A percentile compares a stretch with the other conserved stretches of the same genome.
phyloP scores from a whole-genome alignment of 148 eudicot genomes.

The Vaccinium macrocarpon region DNA sequence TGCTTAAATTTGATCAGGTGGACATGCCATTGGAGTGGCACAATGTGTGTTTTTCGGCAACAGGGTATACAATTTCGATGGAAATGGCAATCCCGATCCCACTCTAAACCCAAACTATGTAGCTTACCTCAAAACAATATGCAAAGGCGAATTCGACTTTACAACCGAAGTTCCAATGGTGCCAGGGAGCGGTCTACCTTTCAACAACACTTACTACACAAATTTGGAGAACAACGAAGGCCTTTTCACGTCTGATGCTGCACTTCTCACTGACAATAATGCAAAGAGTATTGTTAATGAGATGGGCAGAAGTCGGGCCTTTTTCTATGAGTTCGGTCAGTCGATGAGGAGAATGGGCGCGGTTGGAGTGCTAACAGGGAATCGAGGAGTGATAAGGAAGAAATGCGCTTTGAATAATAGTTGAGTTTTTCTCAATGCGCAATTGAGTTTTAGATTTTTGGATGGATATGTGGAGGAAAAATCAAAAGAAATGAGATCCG shows the following conservation, averaged over 20 bases:
- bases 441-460: no score
- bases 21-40: not conserved
- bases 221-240: conserved; percentile 27
- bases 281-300: not conserved
- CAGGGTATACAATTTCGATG: not conserved
- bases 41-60: not conserved
- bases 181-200: conserved; percentile 26
- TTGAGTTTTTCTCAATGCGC: no score
- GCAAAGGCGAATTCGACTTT: not conserved
- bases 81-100: not conserved
- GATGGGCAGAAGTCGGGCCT: not conserved
- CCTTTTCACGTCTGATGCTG: conserved; percentile 46
- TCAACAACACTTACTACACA: conserved; percentile 34
- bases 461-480: no score
- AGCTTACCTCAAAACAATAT: not conserved
- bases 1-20: not conserved
- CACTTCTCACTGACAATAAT: conserved; percentile 21
- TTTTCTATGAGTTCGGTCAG: not conserved
- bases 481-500: no score
- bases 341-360: not conserved
- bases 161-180: conserved; percentile 18
- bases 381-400: not conserved
- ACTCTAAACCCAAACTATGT: not conserved
- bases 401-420: not conserved
- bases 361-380: not conserved